phyloP scores from a whole-genome alignment of 2,329 filamentous ascomycete genomes.

The Botrytis tulipae region DNA sequence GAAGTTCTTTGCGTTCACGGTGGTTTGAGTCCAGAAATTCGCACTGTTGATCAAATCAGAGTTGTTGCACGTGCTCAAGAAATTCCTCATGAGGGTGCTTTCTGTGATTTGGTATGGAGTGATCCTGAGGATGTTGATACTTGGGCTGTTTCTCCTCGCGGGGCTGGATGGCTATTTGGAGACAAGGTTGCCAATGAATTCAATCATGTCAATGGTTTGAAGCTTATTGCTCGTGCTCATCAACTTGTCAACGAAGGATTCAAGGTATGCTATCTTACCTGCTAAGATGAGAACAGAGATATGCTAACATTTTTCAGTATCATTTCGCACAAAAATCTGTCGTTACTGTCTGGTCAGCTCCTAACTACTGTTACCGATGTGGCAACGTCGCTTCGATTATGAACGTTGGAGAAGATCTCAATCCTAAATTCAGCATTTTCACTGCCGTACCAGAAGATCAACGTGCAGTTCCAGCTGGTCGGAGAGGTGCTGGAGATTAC shows the following conservation, averaged over 20 bases:
- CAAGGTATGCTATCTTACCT: slow-evolving; percentile 49
- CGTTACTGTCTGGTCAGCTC: slow-evolving; percentile 66
- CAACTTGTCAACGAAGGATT: slow-evolving; percentile 76
- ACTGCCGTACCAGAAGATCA: slow-evolving; percentile 83
- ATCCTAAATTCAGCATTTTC: slow-evolving; percentile 91
- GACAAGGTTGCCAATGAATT: slow-evolving; percentile 75
- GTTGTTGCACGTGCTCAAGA: slow-evolving; percentile 73
- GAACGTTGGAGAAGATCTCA: slow-evolving; percentile 80
- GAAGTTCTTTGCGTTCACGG: slow-evolving; percentile 73
- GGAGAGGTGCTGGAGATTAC: slow-evolving; percentile 67
- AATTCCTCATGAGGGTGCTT: slow-evolving; percentile 74
- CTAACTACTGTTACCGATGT: slow-evolving; percentile 49
- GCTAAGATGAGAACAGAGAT: slow-evolving; percentile 18
- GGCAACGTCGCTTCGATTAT: slow-evolving; percentile 73
- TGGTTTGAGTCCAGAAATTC: slow-evolving; percentile 69
- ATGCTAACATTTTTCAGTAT: slow-evolving; percentile 55
- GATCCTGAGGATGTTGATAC: slow-evolving; percentile 71
- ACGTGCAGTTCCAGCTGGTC: slow-evolving; percentile 72
- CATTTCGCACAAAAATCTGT: slow-evolving; percentile 95
- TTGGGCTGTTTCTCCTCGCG: slow-evolving; percentile 67
- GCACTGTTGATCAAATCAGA: slow-evolving; percentile 72
- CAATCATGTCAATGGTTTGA: slow-evolving; percentile 72
- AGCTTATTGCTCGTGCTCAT: slow-evolving; percentile 70
- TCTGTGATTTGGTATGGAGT: slow-evolving; percentile 75
- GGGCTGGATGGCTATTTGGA: slow-evolving; percentile 53